Percentiles rank a stretch among this genome's conserved stretches.
Conservation (phyloP, 1,139 yeast genomes). For the Magnusiomyces sp. region DNA sequence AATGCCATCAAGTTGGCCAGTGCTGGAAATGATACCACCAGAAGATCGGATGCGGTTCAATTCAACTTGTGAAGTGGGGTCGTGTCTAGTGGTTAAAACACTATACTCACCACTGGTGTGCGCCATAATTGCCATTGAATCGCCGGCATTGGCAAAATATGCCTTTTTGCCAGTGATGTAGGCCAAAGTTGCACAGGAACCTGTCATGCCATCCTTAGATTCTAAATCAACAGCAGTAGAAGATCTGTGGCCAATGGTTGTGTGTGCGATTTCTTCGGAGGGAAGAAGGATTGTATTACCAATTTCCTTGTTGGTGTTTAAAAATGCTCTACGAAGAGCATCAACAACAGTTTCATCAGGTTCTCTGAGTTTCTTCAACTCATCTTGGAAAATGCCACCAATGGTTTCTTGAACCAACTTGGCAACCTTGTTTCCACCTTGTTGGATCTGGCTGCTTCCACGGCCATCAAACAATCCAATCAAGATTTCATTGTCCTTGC, state of each 20-base stretch:
- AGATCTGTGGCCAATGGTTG: conserved; percentile 29
- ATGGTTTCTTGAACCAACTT: conserved; percentile 66
- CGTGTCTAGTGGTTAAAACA: conserved; percentile 69
- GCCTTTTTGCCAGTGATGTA: conserved; percentile 64
- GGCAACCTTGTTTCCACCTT: conserved; percentile 50
- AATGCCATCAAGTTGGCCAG: conserved; percentile 78
- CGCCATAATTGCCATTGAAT: conserved; percentile 73
- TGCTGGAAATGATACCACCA: conserved; percentile 84
- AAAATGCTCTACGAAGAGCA: conserved; percentile 73
- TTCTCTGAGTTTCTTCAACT: conserved; percentile 44
- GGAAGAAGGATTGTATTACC: conserved; percentile 39
- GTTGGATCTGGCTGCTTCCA: conserved; percentile 38
- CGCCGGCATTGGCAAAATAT: conserved; percentile 87
- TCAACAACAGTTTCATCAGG: conserved; percentile 43
- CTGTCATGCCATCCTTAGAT: conserved; percentile 64
- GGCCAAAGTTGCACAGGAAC: conserved; percentile 76
- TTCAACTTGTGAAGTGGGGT: conserved; percentile 72
- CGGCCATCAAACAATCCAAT: conserved; percentile 87
- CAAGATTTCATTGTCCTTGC: conserved; percentile 62
- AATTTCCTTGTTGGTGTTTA: conserved; percentile 73
- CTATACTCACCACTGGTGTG: conserved; percentile 73
- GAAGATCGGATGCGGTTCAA: conserved; percentile 82
- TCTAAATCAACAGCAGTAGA: conserved; percentile 28
- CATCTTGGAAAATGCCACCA: conserved; percentile 54
- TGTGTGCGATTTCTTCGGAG: conserved; percentile 28